These are phyloP conservation scores for Plantago elongata DNA, from an alignment of 257 asterid species.

Conservation along the genomic window DNA sequence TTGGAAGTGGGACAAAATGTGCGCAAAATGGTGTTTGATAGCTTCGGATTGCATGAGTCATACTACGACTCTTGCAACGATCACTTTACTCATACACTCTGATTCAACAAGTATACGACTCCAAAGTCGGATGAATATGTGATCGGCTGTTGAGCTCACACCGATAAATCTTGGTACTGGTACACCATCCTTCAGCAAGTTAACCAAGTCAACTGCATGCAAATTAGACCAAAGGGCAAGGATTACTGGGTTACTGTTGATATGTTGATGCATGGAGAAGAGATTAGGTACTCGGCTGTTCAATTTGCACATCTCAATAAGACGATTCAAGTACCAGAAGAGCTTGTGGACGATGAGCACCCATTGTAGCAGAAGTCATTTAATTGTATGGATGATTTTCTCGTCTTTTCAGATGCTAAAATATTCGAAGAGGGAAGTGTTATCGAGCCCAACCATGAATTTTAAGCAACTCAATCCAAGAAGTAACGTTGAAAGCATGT, in stretches of 20 bases:
- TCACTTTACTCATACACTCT: not conserved
- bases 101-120: not conserved
- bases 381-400: not conserved
- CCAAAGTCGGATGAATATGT: not conserved
- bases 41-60: not conserved
- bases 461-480: too few relatives aligned
- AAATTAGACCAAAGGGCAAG: not conserved
- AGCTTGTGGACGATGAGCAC: slow-evolving; percentile 23
- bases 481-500: too few relatives aligned
- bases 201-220: not conserved
- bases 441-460: too few relatives aligned
- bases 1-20: not conserved
- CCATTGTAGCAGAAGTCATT: slow-evolving; percentile 27
- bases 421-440: too few relatives aligned
- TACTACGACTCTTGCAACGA: not conserved
- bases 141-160: not conserved
- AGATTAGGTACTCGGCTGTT: slow-evolving; percentile 14
- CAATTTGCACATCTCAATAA: slow-evolving; percentile 18
- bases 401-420: not conserved
- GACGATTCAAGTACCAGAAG: slow-evolving; percentile 21
- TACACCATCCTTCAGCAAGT: not conserved
- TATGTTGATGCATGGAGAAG: slow-evolving; percentile 23
- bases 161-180: not conserved
- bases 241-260: not conserved
- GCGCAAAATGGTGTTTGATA: not conserved